These are phyloP conservation scores for Perkinsela sp. DNA, from an alignment of 208 protist species.

Conservation along the genomic window DNA sequence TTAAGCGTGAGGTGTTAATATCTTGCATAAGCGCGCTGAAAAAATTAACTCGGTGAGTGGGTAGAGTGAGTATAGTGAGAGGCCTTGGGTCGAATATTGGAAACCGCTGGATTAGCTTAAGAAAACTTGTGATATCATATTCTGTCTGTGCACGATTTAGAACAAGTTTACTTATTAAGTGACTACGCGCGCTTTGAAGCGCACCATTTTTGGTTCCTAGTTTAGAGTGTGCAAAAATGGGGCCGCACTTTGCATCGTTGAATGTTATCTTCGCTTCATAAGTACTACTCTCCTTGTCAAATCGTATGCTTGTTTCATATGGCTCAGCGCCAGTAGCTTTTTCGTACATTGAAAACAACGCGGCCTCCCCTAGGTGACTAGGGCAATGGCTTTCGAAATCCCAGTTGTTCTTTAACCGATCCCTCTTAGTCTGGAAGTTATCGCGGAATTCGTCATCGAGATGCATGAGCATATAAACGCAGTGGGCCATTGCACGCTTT, in stretches of 20 bases:
- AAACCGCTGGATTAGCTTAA: not conserved
- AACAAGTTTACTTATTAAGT: not conserved
- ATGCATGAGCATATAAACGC: not conserved
- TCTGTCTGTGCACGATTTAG: not conserved
- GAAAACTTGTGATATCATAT: not conserved
- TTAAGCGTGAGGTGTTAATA: too few relatives aligned
- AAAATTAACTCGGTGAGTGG: too few relatives aligned
- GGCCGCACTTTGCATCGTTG: not conserved
- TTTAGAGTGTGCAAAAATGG: not conserved
- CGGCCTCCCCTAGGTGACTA: not conserved
- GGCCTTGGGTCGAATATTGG: not conserved
- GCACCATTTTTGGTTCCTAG: not conserved
- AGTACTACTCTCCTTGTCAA: not conserved
- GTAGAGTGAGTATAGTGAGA: too few relatives aligned
- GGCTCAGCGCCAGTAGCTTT: not conserved
- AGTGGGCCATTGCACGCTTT: not conserved
- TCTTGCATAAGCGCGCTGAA: too few relatives aligned
- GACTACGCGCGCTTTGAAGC: not conserved
- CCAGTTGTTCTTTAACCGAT: not conserved
- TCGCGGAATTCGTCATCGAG: not conserved
- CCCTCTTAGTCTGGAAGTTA: not conserved
- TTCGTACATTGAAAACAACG: not conserved
- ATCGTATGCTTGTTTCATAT: not conserved
- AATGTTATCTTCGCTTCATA: not conserved
- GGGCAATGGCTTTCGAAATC: not conserved